A percentile compares a stretch with the other conserved stretches of the same genome.
Evolutionary conservation across 345 rosid species (phyloP).

Genomic region (Populus pruinosa): DNA sequence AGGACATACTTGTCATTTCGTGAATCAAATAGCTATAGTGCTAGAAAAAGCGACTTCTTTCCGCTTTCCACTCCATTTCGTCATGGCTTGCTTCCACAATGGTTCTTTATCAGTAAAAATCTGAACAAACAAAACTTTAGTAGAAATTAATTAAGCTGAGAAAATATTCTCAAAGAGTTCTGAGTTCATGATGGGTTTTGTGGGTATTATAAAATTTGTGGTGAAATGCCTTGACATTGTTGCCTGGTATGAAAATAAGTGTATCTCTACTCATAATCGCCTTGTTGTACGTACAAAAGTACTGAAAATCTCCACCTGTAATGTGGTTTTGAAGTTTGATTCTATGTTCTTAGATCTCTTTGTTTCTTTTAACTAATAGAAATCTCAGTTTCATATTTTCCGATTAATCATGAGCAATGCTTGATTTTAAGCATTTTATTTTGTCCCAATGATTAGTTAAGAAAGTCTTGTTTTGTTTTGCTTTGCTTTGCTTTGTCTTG

Average conservation of each 20-base stretch:
- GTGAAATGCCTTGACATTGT: constrained; percentile 16
- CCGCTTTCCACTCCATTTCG: background rate
- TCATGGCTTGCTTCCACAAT: background rate
- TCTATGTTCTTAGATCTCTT: background rate
- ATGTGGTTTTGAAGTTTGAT: background rate
- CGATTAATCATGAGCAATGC: background rate
- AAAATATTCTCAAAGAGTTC: background rate
- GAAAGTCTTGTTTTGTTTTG: background rate
- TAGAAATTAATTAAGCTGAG: background rate
- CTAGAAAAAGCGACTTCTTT: background rate
- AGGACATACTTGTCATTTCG: background rate
- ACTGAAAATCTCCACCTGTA: background rate
- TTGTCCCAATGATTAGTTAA: background rate
- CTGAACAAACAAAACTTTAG: background rate
- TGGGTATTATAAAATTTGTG: constrained; percentile 13
- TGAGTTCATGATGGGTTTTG: constrained; percentile 13
- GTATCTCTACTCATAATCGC: background rate
- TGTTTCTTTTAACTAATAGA: background rate
- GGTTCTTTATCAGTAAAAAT: background rate
- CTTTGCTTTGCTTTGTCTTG: background rate
- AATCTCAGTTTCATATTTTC: background rate
- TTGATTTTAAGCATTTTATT: background rate
- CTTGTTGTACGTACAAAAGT: background rate
- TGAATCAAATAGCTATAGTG: background rate
- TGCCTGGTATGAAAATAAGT: constrained; percentile 22